A percentile compares a stretch with the other conserved stretches of the same genome.
Conservation (phyloP, 208 protist genomes). For the Wallacemonas sp. region DNA sequence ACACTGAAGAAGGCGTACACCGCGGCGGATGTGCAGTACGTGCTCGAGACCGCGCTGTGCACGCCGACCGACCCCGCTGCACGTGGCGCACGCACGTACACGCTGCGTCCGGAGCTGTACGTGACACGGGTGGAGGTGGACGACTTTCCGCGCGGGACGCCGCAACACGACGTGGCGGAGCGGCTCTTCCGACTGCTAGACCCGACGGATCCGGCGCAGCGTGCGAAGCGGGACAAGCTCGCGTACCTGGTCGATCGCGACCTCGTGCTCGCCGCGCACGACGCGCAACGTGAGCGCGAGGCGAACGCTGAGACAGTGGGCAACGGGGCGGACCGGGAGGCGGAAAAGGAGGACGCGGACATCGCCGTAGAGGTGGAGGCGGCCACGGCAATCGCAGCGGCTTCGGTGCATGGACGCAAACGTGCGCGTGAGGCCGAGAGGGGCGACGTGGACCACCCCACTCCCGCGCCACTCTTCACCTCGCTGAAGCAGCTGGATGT, state of each 20-base stretch:
- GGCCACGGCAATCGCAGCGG: too few species aligned
- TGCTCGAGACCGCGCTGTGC: constrained; percentile 11
- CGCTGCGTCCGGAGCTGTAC: not conserved
- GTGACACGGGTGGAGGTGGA: not conserved
- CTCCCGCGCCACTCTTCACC: not conserved
- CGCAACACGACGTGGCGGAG: not conserved
- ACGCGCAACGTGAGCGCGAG: not conserved
- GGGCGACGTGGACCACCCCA: not conserved
- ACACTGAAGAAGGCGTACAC: not conserved
- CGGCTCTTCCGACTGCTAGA: not conserved
- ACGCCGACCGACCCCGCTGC: not conserved
- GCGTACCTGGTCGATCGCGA: constrained; percentile 13
- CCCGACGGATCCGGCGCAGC: not conserved
- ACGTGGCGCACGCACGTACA: not conserved
- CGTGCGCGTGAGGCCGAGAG: not conserved
- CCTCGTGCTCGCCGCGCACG: constrained; percentile 1
- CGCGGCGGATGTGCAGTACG: constrained; percentile 4
- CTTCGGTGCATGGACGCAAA: not conserved
- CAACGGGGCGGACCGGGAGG: not conserved
- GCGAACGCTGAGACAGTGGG: not conserved
- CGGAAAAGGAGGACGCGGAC: too few species aligned
- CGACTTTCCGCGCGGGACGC: constrained; percentile 10
- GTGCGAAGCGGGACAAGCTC: constrained; percentile 2
- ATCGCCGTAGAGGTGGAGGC: too few species aligned
- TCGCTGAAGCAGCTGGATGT: constrained; percentile 11